phyloP scores from a whole-genome alignment of 768 basidiomycete species.

The Nevesoporus exiguus region DNA sequence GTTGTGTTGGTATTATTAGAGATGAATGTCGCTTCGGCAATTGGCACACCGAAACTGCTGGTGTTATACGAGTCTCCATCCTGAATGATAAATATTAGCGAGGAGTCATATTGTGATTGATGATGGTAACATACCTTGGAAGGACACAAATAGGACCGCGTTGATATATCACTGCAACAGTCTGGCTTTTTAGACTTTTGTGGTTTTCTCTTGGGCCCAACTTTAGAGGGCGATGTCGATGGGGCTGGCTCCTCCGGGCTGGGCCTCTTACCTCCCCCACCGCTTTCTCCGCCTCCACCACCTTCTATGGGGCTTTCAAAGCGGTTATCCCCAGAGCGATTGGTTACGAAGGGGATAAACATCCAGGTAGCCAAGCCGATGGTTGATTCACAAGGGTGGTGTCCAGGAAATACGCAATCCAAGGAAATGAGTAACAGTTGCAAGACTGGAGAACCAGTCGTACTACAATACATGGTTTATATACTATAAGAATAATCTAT shows the following conservation, averaged over 20 bases:
- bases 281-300: conserved; percentile 24
- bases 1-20: conserved; percentile 38
- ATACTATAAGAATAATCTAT: too few species aligned
- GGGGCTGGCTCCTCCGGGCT: conserved; percentile 12
- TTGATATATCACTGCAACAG: conserved; percentile 18
- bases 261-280: too few species aligned
- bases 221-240: conserved; percentile 5
- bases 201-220: not conserved
- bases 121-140: conserved; percentile 36
- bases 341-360: conserved; percentile 21
- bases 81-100: conserved; percentile 28
- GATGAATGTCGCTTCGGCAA: conserved; percentile 37
- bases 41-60: conserved; percentile 48
- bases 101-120: not conserved
- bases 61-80: conserved; percentile 45
- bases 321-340: not conserved
- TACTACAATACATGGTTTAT: too few species aligned
- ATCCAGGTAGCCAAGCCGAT: conserved; percentile 1
- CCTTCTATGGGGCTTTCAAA: conserved; percentile 33
- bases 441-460: too few species aligned
- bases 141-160: conserved; percentile 34
- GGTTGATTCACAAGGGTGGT: too few species aligned
- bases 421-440: too few species aligned
- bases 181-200: not conserved
- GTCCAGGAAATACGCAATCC: too few species aligned